phyloP scores from a whole-genome alignment of 176 grass and related monocot genomes.

The Phoenix dactylifera region DNA sequence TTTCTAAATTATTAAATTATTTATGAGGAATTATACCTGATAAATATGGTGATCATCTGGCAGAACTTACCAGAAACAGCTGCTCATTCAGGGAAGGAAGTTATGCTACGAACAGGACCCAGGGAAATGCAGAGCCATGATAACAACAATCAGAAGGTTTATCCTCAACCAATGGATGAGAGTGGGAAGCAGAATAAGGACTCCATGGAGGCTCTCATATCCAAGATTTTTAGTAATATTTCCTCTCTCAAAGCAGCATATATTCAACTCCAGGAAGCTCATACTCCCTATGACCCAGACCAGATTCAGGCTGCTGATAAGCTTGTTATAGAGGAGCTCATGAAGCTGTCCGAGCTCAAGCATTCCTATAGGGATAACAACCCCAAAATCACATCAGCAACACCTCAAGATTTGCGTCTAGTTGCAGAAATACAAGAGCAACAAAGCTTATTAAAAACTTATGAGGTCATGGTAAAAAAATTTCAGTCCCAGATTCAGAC shows the following conservation, averaged over 20 bases:
- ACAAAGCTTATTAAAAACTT: conserved; percentile 87
- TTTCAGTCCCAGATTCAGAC: conserved; percentile 94
- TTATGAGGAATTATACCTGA: no score
- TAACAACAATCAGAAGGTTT: conserved; percentile 81
- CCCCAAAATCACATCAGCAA: conserved; percentile 63
- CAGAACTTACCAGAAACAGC: no score
- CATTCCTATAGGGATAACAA: conserved; percentile 88
- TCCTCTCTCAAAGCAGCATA: conserved; percentile 91
- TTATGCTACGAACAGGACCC: conserved; percentile 31
- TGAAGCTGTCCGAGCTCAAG: conserved; percentile 88
- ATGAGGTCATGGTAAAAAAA: conserved; percentile 96
- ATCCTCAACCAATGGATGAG: conserved; percentile 89
- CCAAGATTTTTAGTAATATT: conserved; percentile 78
- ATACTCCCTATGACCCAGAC: conserved; percentile 91
- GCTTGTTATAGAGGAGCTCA: conserved; percentile 90
- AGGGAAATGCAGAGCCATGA: conserved; percentile 55
- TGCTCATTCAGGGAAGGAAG: conserved; percentile 6
- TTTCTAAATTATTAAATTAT: no score
- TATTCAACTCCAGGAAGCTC: conserved; percentile 89
- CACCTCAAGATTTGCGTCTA: conserved; percentile 76
- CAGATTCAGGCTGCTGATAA: conserved; percentile 81
- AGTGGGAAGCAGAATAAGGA: conserved; percentile 57
- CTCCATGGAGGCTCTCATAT: conserved; percentile 60
- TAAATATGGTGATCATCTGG: no score
- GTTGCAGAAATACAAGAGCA: conserved; percentile 92